Base-by-base conservation (phyloP, 495 filamentous ascomycete genomes). In the Talaromyces wortmannii region DNA sequence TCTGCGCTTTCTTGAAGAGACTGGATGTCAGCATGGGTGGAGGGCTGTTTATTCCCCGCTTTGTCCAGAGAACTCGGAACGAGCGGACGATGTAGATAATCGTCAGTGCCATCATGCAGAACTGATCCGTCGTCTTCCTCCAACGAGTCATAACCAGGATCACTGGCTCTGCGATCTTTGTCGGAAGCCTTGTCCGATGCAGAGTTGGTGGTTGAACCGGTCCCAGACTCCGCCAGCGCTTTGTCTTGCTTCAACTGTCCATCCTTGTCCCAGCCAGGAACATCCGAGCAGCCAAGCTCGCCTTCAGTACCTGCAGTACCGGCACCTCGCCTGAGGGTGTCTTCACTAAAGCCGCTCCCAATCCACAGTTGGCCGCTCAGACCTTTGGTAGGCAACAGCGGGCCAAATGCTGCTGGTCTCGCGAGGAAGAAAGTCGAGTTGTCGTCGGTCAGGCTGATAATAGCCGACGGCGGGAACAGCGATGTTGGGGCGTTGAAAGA, bases 361-460 rank as follows among this genome's bases (percentile, higher is more conserved):
- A 95, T 83, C 91, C 92, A 96, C 45, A 96, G 67, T 64, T 87
- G 88, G 13, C 90, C 90, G 59, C 88, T 91, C 46, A 96, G 72
- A 23, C 92, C 91, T 50, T 83, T 80, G 18, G 71, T 67, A 0
- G 90, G 89, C 30, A 98, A 68, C 2, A 84, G 64, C 2, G 95
- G 90, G 1, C 94, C 94, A 69, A 97, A 98, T 50, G 90, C 91
- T 43, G 94, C 94, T 55, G 94, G 95, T 40, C 94, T 79, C 46
- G 94, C 91, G 16, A 95, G 73, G 72, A 98, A 98, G 60, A 92
- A 95, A 5, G 94, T 98, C 43, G 90, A 95, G 65, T 97, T 97
- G 67, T 98, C 94, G 71, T 98, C 92, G 57, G 90, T 95, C 44
- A 98, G 84, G 60, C 89, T 95, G 65, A 98, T 96, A 56, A 95